Percentiles rank a stretch among this genome's conserved stretches.
Evolutionary conservation across 2,329 filamentous ascomycete genomes (phyloP).

Genomic region (Xylaria polymorpha): DNA sequence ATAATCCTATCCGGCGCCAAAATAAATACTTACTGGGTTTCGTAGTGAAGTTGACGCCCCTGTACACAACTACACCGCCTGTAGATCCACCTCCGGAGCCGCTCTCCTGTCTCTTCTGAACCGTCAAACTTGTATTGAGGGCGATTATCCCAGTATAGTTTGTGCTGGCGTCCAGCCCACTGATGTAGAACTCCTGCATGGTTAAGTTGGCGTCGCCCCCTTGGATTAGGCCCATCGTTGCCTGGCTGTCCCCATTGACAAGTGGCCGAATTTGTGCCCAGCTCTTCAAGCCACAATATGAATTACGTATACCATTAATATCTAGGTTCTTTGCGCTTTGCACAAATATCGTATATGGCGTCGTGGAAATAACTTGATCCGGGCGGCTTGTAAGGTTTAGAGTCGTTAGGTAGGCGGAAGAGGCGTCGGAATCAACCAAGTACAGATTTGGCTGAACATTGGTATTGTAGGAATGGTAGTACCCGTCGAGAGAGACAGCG

Average conservation of each 20-base stretch:
- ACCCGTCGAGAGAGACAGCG: slow-evolving; percentile 82
- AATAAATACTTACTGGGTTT: slow-evolving; percentile 70
- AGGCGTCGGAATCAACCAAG: slow-evolving; percentile 87
- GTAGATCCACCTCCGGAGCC: slow-evolving; percentile 72
- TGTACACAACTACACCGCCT: slow-evolving; percentile 81
- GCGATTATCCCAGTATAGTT: slow-evolving; percentile 80
- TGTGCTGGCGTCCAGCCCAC: slow-evolving; percentile 76
- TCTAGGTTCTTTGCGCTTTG: slow-evolving; percentile 69
- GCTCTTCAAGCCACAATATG: slow-evolving; percentile 81
- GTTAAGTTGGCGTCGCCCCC: slow-evolving; percentile 74
- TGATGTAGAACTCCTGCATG: slow-evolving; percentile 89
- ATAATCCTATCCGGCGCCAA: not conserved
- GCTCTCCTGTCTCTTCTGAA: slow-evolving; percentile 63
- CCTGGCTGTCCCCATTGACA: slow-evolving; percentile 60
- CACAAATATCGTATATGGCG: slow-evolving; percentile 83
- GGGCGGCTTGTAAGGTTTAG: slow-evolving; percentile 72
- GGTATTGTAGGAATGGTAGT: slow-evolving; percentile 75
- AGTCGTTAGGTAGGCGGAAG: slow-evolving; percentile 82
- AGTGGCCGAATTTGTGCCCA: slow-evolving; percentile 72
- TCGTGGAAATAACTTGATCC: slow-evolving; percentile 64
- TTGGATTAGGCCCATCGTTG: slow-evolving; percentile 74
- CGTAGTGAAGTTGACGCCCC: slow-evolving; percentile 78
- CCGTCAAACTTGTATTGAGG: slow-evolving; percentile 55
- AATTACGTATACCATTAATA: slow-evolving; percentile 78
- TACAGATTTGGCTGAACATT: slow-evolving; percentile 68